These are phyloP conservation scores for Penicillium psychrosexuale DNA, from an alignment of 2,329 filamentous ascomycete species.

Conservation along the genomic window DNA sequence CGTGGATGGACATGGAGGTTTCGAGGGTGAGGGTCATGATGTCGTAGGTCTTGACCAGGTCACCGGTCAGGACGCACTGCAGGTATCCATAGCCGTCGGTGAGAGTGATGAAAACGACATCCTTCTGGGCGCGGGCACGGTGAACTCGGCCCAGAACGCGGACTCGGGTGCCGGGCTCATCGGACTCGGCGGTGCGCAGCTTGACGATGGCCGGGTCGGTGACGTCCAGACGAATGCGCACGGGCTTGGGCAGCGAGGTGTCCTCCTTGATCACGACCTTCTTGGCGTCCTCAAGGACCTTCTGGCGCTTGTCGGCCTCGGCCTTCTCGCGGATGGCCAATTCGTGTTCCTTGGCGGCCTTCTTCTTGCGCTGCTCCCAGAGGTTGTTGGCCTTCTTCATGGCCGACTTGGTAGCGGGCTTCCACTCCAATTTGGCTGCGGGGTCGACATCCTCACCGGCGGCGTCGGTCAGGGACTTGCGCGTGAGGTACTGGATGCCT, in stretches of 20 bases:
- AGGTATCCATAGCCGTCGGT: conserved; percentile 79
- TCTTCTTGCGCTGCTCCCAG: conserved; percentile 76
- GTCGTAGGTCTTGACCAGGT: conserved; percentile 88
- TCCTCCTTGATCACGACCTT: conserved; percentile 71
- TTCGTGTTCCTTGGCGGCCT: conserved; percentile 74
- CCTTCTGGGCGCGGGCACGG: conserved; percentile 75
- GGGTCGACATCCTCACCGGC: conserved; percentile 63
- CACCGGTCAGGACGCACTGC: conserved; percentile 77
- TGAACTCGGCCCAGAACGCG: conserved; percentile 81
- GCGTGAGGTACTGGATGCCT: conserved; percentile 62
- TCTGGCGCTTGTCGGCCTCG: conserved; percentile 66
- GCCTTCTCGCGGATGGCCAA: conserved; percentile 68
- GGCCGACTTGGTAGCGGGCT: conserved; percentile 76
- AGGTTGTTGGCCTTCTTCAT: conserved; percentile 79
- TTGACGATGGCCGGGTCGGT: conserved; percentile 60
- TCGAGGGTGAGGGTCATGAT: conserved; percentile 80
- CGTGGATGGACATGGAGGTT: conserved; percentile 79
- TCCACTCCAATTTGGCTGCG: conserved; percentile 66
- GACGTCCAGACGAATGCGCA: conserved; percentile 72
- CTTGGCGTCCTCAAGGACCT: conserved; percentile 77
- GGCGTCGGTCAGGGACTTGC: conserved; percentile 63
- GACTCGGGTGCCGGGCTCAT: conserved; percentile 67
- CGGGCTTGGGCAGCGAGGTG: conserved; percentile 66
- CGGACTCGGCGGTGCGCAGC: conserved; percentile 55
- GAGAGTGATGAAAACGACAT: conserved; percentile 81